A percentile compares a stretch with the other conserved stretches of the same genome.
Conservation (phyloP, 129 eudicot genomes). For the Pulicaria dysenterica region DNA sequence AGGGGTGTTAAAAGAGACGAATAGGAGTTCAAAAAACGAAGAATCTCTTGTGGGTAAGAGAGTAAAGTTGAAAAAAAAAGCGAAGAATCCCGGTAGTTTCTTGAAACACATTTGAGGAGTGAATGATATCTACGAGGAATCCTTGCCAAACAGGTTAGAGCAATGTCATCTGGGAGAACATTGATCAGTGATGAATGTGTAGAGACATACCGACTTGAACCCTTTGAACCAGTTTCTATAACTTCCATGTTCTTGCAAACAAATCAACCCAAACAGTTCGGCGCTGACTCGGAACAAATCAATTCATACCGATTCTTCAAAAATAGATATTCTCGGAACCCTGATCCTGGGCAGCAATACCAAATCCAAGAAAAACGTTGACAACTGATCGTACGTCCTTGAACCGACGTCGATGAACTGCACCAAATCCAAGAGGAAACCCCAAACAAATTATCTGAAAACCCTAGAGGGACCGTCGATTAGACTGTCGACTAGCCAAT, state of each 20-base stretch:
- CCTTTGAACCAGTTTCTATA: conserved; percentile 6
- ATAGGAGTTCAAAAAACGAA: no score
- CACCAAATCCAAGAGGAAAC: no score
- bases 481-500: no score
- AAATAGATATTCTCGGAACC: conserved; percentile 20
- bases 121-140: conserved; percentile 81
- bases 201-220: background rate
- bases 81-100: conserved; percentile 72
- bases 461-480: no score
- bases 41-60: conserved; percentile 20
- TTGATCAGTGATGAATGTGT: conserved; percentile 49
- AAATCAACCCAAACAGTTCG: conserved; percentile 9
- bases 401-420: no score
- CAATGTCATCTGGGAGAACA: conserved; percentile 91
- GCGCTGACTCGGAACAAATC: background rate
- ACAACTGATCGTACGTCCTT: no score
- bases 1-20: background rate
- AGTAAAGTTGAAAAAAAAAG: no score
- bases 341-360: no score
- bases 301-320: conserved; percentile 19
- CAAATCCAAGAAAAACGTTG: no score
- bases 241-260: conserved; percentile 31
- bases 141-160: conserved; percentile 73
- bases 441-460: no score
- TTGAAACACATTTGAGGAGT: conserved; percentile 78